Evolutionary conservation across 164 flowering plant genomes (phyloP).

Genomic region (Hamamelis virginiana): DNA sequence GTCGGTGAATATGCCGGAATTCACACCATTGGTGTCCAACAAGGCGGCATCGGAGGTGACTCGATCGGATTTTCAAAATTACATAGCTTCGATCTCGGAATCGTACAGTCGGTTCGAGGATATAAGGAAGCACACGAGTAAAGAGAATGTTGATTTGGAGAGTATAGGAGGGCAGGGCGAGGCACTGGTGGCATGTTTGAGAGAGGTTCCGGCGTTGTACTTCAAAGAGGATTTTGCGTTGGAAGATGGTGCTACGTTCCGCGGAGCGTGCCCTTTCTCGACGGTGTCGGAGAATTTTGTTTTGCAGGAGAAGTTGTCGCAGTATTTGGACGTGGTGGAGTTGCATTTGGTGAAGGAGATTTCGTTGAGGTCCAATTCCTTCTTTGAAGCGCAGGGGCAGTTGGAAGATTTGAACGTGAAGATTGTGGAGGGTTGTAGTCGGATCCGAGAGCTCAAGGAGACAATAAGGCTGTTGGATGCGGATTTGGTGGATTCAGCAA

Average conservation of each 20-base stretch:
- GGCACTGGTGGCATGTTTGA: conserved; percentile 79
- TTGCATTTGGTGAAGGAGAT: conserved; percentile 97
- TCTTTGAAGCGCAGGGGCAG: conserved; percentile 96
- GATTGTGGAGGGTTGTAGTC: conserved; percentile 76
- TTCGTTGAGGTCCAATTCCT: conserved; percentile 79
- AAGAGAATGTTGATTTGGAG: conserved; percentile 40
- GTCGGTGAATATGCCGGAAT: conserved; percentile 46
- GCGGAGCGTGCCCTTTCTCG: conserved; percentile 81
- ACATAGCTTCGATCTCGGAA: conserved; percentile 58
- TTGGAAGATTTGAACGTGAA: conserved; percentile 74
- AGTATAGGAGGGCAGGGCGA: conserved; percentile 60
- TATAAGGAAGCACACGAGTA: conserved; percentile 56
- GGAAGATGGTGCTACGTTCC: conserved; percentile 85
- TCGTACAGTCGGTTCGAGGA: conserved; percentile 72
- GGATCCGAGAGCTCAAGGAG: conserved; percentile 83
- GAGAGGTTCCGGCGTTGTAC: conserved; percentile 89
- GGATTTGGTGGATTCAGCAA: conserved; percentile 83
- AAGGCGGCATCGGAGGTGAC: conserved; percentile 44
- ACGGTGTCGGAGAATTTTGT: conserved; percentile 51
- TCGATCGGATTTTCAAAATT: conserved; percentile 62
- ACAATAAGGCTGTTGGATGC: conserved; percentile 68
- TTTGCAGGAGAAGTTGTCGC: conserved; percentile 89
- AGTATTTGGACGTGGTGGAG: conserved; percentile 92
- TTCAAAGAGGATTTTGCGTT: conserved; percentile 90
- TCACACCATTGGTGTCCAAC: conserved; percentile 37